Base-by-base conservation (phyloP, 495 filamentous ascomycete species). In the Entonaema liquescens region DNA sequence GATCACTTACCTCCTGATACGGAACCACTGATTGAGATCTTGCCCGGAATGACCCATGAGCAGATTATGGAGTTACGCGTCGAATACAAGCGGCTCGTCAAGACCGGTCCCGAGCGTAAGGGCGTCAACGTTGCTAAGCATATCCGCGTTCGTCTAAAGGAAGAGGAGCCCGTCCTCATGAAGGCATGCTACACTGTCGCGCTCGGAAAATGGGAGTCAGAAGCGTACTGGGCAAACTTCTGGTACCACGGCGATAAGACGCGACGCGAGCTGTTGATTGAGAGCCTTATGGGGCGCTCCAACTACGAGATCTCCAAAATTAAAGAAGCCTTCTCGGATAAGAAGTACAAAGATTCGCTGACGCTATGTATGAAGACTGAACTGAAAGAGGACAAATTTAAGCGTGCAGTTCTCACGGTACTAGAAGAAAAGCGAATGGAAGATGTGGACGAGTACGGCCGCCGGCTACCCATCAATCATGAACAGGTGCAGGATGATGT, bases 191-290 rank as follows among this genome's bases (percentile, higher is more conserved):
- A 97, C 77, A 91, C 93, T 5, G 93, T 92, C 6, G 95, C 95
- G 9, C 88, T 98, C 0, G 95, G 96, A 2, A 85, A 88, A 50
- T 99, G 93, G 91, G 95, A 98, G 82, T 89, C 88, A 58, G 95
- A 99, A 78, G 94, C 92, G 1, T 98, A 95, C 83, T 99, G 95
- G 93, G 95, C 96, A 50, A 99, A 98, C 74, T 97, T 92, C 80
- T 99, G 94, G 89, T 99, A 98, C 81, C 95, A 98, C 77, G 90
- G 91, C 36, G 90, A 92, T 67, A 92, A 91, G 70, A 91, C 88
- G 2, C 86, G 93, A 2, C 87, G 93, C 19, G 93, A 99, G 77
- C 82, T 99, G 21, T 86, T 99, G 49, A 98, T 99, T 74, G 95
- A 99, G 76, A 88, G 89, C 9, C 81, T 99, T 13, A 95, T 98